Percentiles rank a stretch among this genome's conserved stretches.
phyloP scores from a whole-genome alignment of 768 basidiomycete species.

The Pholiota microspora region DNA sequence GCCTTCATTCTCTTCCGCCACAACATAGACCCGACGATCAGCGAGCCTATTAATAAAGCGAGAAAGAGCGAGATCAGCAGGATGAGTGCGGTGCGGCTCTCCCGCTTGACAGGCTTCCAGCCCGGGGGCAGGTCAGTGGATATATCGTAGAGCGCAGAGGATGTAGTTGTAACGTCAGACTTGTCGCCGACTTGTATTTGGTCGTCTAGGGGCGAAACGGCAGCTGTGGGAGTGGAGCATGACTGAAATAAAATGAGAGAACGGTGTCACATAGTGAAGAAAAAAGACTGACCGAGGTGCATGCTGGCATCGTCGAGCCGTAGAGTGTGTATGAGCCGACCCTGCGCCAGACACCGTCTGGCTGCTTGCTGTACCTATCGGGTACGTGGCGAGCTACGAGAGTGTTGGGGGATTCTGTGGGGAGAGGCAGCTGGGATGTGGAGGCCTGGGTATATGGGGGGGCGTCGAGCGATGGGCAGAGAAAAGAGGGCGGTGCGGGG shows the following conservation, averaged over 20 bases:
- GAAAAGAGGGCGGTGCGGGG: slow-evolving; percentile 57
- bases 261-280: slow-evolving; percentile 1
- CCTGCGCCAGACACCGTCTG: slow-evolving; percentile 59
- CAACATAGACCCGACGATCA: slow-evolving; percentile 61
- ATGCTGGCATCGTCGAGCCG: slow-evolving; percentile 64
- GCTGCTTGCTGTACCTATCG: slow-evolving; percentile 48
- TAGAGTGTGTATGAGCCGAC: slow-evolving; percentile 57
- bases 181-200: slow-evolving; percentile 26
- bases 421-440: background rate
- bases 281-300: slow-evolving; percentile 25
- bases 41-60: slow-evolving; percentile 55
- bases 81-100: slow-evolving; percentile 43
- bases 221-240: slow-evolving; percentile 22
- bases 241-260: slow-evolving; percentile 4
- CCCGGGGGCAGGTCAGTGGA: slow-evolving; percentile 49
- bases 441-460: slow-evolving; percentile 13
- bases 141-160: slow-evolving; percentile 26
- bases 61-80: slow-evolving; percentile 61
- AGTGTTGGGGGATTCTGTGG: background rate
- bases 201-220: slow-evolving; percentile 29
- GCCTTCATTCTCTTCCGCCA: slow-evolving; percentile 47
- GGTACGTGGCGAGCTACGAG: slow-evolving; percentile 36
- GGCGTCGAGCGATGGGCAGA: slow-evolving; percentile 48
- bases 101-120: slow-evolving; percentile 36
- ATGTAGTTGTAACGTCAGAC: slow-evolving; percentile 16